These are phyloP conservation scores for Zopfia rhizophila DNA, from an alignment of 2,329 filamentous ascomycete species.

Conservation along the genomic window DNA sequence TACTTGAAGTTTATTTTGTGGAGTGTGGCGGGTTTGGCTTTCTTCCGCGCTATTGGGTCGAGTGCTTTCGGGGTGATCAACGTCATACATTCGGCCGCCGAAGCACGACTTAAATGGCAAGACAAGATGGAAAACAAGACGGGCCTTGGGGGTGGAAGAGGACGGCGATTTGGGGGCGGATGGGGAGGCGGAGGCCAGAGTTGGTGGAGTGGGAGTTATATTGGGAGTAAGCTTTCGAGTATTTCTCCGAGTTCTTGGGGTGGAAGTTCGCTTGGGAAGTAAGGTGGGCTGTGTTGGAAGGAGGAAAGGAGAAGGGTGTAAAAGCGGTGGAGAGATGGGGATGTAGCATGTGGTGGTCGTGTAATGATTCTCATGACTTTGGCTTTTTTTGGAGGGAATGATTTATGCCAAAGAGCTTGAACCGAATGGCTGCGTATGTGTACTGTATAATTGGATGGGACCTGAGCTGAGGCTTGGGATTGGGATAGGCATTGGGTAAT, in stretches of 20 bases:
- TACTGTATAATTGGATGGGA: too few relatives aligned
- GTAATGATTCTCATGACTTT: too few relatives aligned
- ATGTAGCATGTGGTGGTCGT: not conserved
- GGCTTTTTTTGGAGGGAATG: too few relatives aligned
- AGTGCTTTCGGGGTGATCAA: constrained; percentile 87
- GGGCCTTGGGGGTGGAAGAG: constrained; percentile 38
- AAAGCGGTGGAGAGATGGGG: not conserved
- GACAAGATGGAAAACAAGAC: constrained; percentile 45
- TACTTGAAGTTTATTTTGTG: constrained; percentile 95
- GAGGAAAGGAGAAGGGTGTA: too few relatives aligned
- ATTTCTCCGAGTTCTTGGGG: constrained; percentile 47
- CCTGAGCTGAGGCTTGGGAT: too few relatives aligned
- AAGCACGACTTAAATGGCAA: constrained; percentile 77
- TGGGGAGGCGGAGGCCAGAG: constrained; percentile 46
- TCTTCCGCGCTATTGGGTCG: constrained; percentile 87
- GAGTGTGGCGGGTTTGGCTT: constrained; percentile 84
- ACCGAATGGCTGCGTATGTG: too few relatives aligned
- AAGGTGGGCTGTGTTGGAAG: not conserved
- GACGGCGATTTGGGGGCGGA: constrained; percentile 41
- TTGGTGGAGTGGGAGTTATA: constrained; percentile 50
- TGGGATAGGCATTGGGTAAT: too few relatives aligned
- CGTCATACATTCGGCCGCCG: constrained; percentile 82
- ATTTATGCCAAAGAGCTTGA: too few relatives aligned
- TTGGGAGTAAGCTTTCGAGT: constrained; percentile 51
- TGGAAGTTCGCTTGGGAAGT: constrained; percentile 41